Conservation (phyloP, 108 stramenopile species). For the Pinguiococcus pyrenoidosus region DNA sequence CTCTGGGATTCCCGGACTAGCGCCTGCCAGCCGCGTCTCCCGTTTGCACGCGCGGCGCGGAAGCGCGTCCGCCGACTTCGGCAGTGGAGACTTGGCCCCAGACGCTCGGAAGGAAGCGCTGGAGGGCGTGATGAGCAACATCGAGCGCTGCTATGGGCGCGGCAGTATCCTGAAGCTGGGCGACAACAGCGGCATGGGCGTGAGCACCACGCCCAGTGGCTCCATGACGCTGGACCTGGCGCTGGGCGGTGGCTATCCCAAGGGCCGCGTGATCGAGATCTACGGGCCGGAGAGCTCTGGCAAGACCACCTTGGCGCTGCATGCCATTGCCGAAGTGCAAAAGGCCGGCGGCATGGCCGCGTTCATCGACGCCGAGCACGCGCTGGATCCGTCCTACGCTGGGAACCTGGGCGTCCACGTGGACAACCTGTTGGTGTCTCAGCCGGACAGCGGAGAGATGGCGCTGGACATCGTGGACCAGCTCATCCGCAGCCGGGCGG, state of each 20-base stretch:
- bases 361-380: conserved; percentile 94
- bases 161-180: conserved; percentile 76
- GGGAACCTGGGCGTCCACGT: conserved; percentile 66
- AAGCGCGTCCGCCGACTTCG: too few species aligned
- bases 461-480: conserved; percentile 92
- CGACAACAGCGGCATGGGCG: conserved; percentile 21
- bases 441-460: conserved; percentile 84
- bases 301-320: conserved; percentile 89
- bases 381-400: conserved; percentile 87
- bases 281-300: conserved; percentile 89
- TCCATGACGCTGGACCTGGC: conserved; percentile 18
- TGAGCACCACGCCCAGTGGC: conserved; percentile 22
- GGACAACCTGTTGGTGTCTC: conserved; percentile 63
- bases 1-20: too few species aligned
- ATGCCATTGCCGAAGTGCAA: conserved; percentile 79
- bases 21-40: too few species aligned
- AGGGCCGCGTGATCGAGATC: conserved; percentile 54
- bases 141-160: conserved; percentile 74
- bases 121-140: conserved; percentile 67
- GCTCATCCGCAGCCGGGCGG: conserved; percentile 66
- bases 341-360: conserved; percentile 69
- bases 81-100: too few species aligned
- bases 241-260: conserved; percentile 21
- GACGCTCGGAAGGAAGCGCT: conserved; percentile 49
- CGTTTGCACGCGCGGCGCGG: too few species aligned